Percentiles rank a stretch among this genome's conserved stretches.
These are phyloP conservation scores for Boletus insuetus DNA, from an alignment of 768 basidiomycete genomes.

Conservation along the genomic window DNA sequence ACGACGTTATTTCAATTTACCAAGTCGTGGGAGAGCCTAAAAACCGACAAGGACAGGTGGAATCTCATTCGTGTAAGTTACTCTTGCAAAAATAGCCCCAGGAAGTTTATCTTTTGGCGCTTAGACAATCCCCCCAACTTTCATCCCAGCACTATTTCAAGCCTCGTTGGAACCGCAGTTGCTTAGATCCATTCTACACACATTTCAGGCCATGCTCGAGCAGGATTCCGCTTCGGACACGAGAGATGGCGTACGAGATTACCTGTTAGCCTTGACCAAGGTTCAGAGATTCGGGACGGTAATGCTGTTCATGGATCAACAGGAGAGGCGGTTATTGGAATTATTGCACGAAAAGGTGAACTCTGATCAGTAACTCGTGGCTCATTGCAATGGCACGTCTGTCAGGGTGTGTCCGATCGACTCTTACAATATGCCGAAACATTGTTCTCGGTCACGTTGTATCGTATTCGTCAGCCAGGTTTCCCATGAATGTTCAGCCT, in stretches of 20 bases:
- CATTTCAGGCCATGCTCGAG: slow-evolving; percentile 39
- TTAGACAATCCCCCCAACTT: slow-evolving; percentile 54
- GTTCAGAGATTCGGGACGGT: slow-evolving; percentile 66
- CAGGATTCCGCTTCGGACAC: slow-evolving; percentile 9
- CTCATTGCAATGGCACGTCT: too few relatives aligned
- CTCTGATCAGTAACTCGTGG: neutral
- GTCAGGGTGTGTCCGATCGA: too few relatives aligned
- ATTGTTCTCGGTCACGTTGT: too few relatives aligned
- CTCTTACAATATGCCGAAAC: too few relatives aligned
- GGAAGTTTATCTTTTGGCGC: neutral
- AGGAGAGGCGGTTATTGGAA: slow-evolving; percentile 50
- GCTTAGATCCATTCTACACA: slow-evolving; percentile 55
- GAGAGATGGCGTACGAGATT: slow-evolving; percentile 37
- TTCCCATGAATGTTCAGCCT: too few relatives aligned
- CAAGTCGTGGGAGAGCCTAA: slow-evolving; percentile 51
- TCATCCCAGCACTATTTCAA: slow-evolving; percentile 62
- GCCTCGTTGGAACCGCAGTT: slow-evolving; percentile 66
- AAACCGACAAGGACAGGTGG: slow-evolving; percentile 49
- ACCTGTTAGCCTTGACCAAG: slow-evolving; percentile 49
- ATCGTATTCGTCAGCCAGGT: too few relatives aligned
- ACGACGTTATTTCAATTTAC: slow-evolving; percentile 62
- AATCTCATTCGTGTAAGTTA: slow-evolving; percentile 54
- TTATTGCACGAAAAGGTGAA: slow-evolving; percentile 41
- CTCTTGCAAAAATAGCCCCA: neutral
- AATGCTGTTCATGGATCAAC: slow-evolving; percentile 54